Conservation (phyloP, 495 filamentous ascomycete genomes). For the Cercophora samala region DNA sequence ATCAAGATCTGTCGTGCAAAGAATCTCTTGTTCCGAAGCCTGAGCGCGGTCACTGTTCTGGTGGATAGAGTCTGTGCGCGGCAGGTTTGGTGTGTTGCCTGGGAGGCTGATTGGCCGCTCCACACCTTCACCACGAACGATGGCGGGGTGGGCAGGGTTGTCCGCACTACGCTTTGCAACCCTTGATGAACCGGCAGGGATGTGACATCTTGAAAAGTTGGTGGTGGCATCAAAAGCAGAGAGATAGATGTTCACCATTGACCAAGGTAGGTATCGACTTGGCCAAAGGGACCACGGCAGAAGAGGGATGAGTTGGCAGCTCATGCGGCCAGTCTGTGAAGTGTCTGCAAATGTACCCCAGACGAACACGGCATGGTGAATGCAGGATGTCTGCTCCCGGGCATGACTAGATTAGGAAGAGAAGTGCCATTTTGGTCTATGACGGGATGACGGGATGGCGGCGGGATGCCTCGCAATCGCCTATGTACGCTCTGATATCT, state of each 20-base stretch:
- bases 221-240: not conserved
- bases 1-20: conserved; percentile 20
- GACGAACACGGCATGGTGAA: not conserved
- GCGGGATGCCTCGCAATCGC: not conserved
- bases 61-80: conserved; percentile 28
- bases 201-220: not conserved
- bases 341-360: not conserved
- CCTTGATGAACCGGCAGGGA: conserved; percentile 7
- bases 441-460: not conserved
- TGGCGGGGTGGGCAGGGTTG: conserved; percentile 13
- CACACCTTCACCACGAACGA: conserved; percentile 17
- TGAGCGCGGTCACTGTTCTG: conserved; percentile 23
- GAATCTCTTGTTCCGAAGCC: conserved; percentile 20
- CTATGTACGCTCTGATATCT: not conserved
- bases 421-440: conserved; percentile 12
- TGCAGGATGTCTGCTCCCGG: too few relatives aligned
- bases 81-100: conserved; percentile 22
- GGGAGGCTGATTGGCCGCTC: conserved; percentile 22
- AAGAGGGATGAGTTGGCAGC: conserved; percentile 8
- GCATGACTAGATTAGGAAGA: conserved; percentile 22
- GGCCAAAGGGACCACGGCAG: not conserved
- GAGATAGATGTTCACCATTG: not conserved
- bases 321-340: not conserved
- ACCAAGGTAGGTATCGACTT: not conserved
- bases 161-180: not conserved